Conservation (phyloP, 1,139 yeast species). For the Candida dubliniensis region DNA sequence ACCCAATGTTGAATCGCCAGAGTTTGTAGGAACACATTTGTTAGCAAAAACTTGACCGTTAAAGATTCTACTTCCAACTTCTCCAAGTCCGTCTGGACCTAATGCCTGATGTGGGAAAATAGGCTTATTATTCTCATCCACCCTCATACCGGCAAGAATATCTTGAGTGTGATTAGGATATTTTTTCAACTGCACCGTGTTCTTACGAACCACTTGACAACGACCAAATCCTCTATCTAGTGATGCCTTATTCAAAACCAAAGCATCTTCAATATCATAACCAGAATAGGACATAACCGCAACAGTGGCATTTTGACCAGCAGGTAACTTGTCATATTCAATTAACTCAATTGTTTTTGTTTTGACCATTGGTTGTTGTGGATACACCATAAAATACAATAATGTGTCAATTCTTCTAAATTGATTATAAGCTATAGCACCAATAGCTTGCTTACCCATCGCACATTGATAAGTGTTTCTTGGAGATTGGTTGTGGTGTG, state of each 20-base stretch:
- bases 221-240: constrained; percentile 97
- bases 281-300: constrained; percentile 99
- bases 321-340: constrained; percentile 94
- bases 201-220: constrained; percentile 94
- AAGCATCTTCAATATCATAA: constrained; percentile 98
- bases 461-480: constrained; percentile 99
- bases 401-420: constrained; percentile 93
- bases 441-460: constrained; percentile 99
- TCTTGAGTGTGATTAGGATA: constrained; percentile 95
- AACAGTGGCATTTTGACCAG: constrained; percentile 98
- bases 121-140: constrained; percentile 75
- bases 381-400: constrained; percentile 92
- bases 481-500: constrained; percentile 98
- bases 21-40: constrained; percentile 87
- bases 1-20: constrained; percentile 69
- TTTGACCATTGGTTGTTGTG: constrained; percentile 99
- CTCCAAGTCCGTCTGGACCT: constrained; percentile 96
- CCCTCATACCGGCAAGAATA: constrained; percentile 86
- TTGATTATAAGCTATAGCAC: constrained; percentile 97
- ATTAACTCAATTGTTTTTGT: constrained; percentile 95
- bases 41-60: constrained; percentile 94
- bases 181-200: constrained; percentile 83
- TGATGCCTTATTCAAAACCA: constrained; percentile 88
- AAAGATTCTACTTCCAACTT: constrained; percentile 87
- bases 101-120: constrained; percentile 82